Base-by-base conservation (phyloP, 805 yeast genomes). In the Ogataea pilisensis region DNA sequence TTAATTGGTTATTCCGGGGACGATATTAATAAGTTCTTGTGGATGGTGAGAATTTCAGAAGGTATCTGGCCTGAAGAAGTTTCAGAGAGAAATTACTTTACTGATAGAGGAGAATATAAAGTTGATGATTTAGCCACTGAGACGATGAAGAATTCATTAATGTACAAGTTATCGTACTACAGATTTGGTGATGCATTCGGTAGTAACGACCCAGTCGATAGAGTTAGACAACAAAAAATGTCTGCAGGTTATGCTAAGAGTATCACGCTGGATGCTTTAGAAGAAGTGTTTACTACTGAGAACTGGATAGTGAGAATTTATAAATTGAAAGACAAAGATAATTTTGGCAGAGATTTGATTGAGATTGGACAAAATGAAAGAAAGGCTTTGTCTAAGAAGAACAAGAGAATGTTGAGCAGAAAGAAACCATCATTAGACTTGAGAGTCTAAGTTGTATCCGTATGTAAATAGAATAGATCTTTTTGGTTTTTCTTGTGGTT, bases 11-110 rank as follows among this genome's bases (percentile, higher is more conserved):
- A 77, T 68, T 82, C 93, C 16, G 98, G 99, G 45, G 99, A 93
- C 65, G 99, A 95, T 66, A 70, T 93, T 55, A 93, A 93, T 72
- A 93, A 93, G 67, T 93, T 89, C 68, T 66, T 93, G 58, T 95
- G 99, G 99, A 93, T 93, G 99, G 89, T 93, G 22, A 79, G 99
- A 64, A 93, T 93, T 51, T 78, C 96, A n/a, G 96, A 93, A 66
- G 99, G 99, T 40, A 87, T 93, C 45, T 93, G 99, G 99, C 99
- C 99, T 1, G 97, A 93, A n/a, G 98, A 93, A 60, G 81, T 93
- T 44, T 75, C 72, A 51, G 99, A 93, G 68, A 72, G 93, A 48
- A 76, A 80, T 50, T 93, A 69, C 67, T 93, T 90, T 74, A 85
- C 90, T 18, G 77, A 78, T 5, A 67, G 78, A 41, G 97, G 98